Evolutionary conservation across 1,284 basidiomycete genomes (phyloP), one percentile per base, ranked within the genome.

Genomic region (Boletus smithii): DNA sequence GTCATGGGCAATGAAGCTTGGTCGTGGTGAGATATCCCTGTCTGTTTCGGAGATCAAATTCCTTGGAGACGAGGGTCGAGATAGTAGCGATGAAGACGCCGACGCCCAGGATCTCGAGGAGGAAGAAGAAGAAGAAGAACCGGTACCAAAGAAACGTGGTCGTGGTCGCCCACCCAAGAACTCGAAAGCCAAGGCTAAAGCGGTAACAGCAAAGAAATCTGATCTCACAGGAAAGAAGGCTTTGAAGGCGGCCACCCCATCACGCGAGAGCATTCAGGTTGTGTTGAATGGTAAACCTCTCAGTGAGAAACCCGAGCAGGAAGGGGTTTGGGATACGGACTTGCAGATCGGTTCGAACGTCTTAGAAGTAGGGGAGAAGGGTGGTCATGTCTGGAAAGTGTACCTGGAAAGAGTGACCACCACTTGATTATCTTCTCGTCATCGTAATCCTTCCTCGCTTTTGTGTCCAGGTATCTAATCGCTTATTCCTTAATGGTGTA

Each of bases 331-430:
- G 85, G 72, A 73, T 53, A 63, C 84, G 16, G 72, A 73, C 16
- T 61, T 85, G 16, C 69, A 74, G 3, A 58, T 69, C 7, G 85
- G 85, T 4, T 58, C 68, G 14, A 84, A 77, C 54, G 65, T 77
- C 13, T 58, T 88, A 31, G 85, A 88, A 61, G 66, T 88, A n/a
- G 83, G 85, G 16, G 84, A 85, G 69, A 77, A 76, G 56, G 80
- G 75, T 27, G 81, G 80, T 17, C 61, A 77, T 57, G 65, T 75
- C 42, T 87, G 83, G 85, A 85, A 80, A 62, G 71, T 84, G 31
- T 83, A 83, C 65, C 65, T 80, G 42, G 80, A 85, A 51, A 67
- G 61, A 36, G 42, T 53, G 42, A 44, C 57, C n/a, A 39, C 49
- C 11, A 42, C 54, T 31, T 68, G 46, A 57, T 53, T 40, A 11